phyloP scores from a whole-genome alignment of 345 rosid genomes.

The Erucastrum elatum region DNA sequence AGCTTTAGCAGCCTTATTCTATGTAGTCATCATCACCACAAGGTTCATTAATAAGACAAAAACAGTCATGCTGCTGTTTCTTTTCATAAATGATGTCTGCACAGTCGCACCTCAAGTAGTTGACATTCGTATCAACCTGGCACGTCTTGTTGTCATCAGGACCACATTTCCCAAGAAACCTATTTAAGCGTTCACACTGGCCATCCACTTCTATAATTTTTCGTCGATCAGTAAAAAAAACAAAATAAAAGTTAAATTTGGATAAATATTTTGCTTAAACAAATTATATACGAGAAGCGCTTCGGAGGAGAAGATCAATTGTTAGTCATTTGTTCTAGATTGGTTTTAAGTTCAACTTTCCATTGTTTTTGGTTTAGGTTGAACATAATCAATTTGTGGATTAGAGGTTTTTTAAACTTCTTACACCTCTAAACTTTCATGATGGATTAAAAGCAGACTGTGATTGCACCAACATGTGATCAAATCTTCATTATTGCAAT shows the following conservation, averaged over 20 bases:
- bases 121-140: neutral
- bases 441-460: neutral
- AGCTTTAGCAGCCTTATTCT: neutral
- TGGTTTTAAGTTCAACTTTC: neutral
- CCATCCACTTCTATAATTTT: constrained; percentile 1
- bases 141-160: neutral
- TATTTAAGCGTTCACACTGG: neutral
- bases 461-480: neutral
- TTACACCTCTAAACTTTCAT: neutral
- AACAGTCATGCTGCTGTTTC: neutral
- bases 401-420: neutral
- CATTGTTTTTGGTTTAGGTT: neutral
- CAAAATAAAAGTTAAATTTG: neutral
- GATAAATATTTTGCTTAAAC: neutral
- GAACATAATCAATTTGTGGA: neutral
- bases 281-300: no score
- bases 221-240: neutral
- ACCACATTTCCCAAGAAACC: neutral
- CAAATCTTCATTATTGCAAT: neutral
- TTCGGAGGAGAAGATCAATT: neutral
- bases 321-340: neutral
- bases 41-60: neutral
- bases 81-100: neutral
- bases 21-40: neutral
- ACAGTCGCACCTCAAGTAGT: neutral